Evolutionary conservation across 2,329 filamentous ascomycete species (phyloP), one percentile per base, ranked within the genome.

Genomic region (Zasmidium cellare): DNA sequence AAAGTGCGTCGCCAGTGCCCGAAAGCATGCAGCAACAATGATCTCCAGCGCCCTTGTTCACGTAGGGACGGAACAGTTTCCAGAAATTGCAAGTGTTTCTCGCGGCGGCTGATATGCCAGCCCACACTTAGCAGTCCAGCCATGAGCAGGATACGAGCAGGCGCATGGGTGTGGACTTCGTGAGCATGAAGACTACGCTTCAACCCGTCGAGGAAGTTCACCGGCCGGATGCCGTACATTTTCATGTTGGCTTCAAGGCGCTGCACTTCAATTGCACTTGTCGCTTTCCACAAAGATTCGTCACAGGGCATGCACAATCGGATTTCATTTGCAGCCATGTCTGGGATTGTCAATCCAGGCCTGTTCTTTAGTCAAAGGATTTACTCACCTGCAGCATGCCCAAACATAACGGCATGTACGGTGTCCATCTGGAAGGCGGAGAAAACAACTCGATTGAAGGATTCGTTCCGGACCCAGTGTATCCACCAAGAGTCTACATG

Each of bases 81-180:
- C 0, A 97, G 81, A 1, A 92, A 91, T 73, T 89, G 93, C 57
- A 96, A 87, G 75, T 97, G 92, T 16, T 96, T 83, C 72, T 97
- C 93, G 69, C 92, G 84, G 70, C 96, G 92, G 71, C 96, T 92
- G 87, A 97, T 93, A 72, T 97, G 92, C 90, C 91, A 97, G 67
- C 90, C 93, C 24, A 97, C 91, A 63, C 91, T 96, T 11, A 97
- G 79, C 20, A 97, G 78, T 0, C 93, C 93, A 1, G 92, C 89
- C 90, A 97, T 96, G 46, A 97, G 80, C 48, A 96, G 90, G 2
- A 89, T 93, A 28, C 92, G 86, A 1, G 92, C 93, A 70, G 96
- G 96, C 0, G 91, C 87, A 72, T 96, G 96, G 1, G 93, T 96
- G 53, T 88, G 85, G 3, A 97, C 92, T 53, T 85, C 86, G 57